Percentiles rank a stretch among this genome's conserved stretches.
These are phyloP conservation scores for Tricholomella constricta DNA, from an alignment of 768 basidiomycete species.

Conservation along the genomic window DNA sequence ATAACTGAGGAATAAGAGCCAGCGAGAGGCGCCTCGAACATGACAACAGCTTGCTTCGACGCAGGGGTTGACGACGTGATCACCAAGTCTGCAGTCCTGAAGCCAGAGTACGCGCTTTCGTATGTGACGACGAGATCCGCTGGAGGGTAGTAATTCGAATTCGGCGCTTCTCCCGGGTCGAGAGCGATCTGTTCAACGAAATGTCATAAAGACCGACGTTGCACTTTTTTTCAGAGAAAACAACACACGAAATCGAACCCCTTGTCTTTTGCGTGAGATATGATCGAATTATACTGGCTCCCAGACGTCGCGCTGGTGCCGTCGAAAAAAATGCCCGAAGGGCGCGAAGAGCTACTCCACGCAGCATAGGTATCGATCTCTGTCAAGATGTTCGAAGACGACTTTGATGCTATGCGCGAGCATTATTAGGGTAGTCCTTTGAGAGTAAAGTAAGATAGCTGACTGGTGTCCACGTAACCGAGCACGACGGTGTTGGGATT, in stretches of 20 bases:
- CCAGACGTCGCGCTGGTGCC: not conserved
- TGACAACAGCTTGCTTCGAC: conserved; percentile 9
- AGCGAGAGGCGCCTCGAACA: not conserved
- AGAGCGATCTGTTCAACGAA: not conserved
- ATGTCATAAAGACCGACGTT: not conserved
- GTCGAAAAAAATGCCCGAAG: conserved; percentile 13
- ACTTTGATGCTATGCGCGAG: not conserved
- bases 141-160: conserved; percentile 4
- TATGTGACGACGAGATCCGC: conserved; percentile 13
- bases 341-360: conserved; percentile 9
- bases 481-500: conserved; percentile 9
- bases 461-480: conserved; percentile 3
- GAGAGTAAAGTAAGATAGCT: not conserved
- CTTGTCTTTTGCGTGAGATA: conserved; percentile 4
- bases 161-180: conserved; percentile 3
- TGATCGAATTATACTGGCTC: not conserved
- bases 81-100: not conserved
- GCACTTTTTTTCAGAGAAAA: no score
- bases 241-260: conserved; percentile 11
- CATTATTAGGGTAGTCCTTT: not conserved
- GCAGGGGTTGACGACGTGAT: conserved; percentile 9
- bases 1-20: conserved; percentile 4
- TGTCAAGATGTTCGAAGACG: not conserved
- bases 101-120: conserved; percentile 6
- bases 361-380: conserved; percentile 14